These are phyloP conservation scores for Ramalina peruviana DNA, from an alignment of 495 filamentous ascomycete genomes.

Conservation along the genomic window DNA sequence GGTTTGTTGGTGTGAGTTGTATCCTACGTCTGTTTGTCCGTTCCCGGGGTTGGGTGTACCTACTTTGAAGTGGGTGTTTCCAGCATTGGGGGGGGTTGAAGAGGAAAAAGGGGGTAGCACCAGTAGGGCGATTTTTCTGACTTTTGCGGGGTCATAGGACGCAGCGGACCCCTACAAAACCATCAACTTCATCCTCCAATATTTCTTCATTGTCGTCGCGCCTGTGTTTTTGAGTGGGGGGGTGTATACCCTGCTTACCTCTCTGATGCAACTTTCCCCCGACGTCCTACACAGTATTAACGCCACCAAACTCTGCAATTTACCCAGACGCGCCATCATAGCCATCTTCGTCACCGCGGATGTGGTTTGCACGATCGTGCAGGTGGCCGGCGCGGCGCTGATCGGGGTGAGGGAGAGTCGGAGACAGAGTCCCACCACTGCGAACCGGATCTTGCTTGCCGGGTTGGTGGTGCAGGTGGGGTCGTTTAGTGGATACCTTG, in stretches of 20 bases:
- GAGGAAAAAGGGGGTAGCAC: too few relatives aligned
- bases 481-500: too few relatives aligned
- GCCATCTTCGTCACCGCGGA: constrained; percentile 13
- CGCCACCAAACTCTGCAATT: not conserved
- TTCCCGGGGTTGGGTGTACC: too few relatives aligned
- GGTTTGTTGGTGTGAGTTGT: too few relatives aligned
- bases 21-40: too few relatives aligned
- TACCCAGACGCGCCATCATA: not conserved
- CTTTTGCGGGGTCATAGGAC: too few relatives aligned
- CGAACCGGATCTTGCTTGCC: not conserved
- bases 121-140: too few relatives aligned
- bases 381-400: not conserved
- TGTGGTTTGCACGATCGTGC: not conserved
- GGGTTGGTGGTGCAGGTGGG: not conserved
- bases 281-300: too few relatives aligned
- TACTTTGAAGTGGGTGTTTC: too few relatives aligned
- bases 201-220: constrained; percentile 45
- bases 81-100: too few relatives aligned
- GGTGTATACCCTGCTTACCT: constrained; percentile 35
- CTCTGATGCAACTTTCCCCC: constrained; percentile 23
- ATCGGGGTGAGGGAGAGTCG: not conserved
- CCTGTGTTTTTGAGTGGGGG: constrained; percentile 41
- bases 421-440: not conserved
- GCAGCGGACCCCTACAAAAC: constrained; percentile 1
- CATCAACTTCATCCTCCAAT: constrained; percentile 34